Conservation (phyloP, 306 rosid species). For the Glycyrrhiza uralensis region DNA sequence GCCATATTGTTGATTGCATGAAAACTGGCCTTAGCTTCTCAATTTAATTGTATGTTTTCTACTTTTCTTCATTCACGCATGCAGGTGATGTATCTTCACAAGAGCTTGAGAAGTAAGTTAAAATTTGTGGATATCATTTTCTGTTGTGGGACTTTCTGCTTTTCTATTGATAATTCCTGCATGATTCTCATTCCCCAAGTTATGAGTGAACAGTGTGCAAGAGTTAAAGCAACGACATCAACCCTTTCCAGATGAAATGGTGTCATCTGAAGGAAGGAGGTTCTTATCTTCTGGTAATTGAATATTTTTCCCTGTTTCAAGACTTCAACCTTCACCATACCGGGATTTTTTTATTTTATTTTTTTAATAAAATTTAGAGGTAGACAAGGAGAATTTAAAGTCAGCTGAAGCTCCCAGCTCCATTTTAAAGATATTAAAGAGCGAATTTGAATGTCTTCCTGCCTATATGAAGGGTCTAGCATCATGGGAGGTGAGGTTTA, state of each 20-base stretch:
- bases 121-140: conserved; percentile 19
- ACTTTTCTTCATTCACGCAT: not conserved
- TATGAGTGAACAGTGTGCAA: conserved; percentile 29
- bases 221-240: conserved; percentile 27
- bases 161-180: conserved; percentile 15
- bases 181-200: conserved; percentile 23
- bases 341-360: not conserved
- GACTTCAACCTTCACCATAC: not conserved
- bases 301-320: not conserved
- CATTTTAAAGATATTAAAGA: conserved; percentile 40
- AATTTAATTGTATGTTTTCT: conserved; percentile 1
- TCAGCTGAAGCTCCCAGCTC: conserved; percentile 38
- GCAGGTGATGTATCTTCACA: conserved; percentile 38
- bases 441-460: conserved; percentile 76
- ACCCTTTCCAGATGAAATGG: conserved; percentile 9
- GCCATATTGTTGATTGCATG: not conserved
- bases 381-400: conserved; percentile 30
- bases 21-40: conserved; percentile 17
- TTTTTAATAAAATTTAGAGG: conserved; percentile 31
- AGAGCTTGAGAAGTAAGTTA: conserved; percentile 47
- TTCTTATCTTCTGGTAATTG: conserved; percentile 31
- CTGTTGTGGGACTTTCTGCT: not conserved
- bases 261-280: conserved; percentile 27
- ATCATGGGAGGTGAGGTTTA: conserved; percentile 79
- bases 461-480: conserved; percentile 76